Evolutionary conservation across 1,284 basidiomycete species (phyloP), one percentile per base, ranked within the genome.

Genomic region (Retiboletus fuscus): DNA sequence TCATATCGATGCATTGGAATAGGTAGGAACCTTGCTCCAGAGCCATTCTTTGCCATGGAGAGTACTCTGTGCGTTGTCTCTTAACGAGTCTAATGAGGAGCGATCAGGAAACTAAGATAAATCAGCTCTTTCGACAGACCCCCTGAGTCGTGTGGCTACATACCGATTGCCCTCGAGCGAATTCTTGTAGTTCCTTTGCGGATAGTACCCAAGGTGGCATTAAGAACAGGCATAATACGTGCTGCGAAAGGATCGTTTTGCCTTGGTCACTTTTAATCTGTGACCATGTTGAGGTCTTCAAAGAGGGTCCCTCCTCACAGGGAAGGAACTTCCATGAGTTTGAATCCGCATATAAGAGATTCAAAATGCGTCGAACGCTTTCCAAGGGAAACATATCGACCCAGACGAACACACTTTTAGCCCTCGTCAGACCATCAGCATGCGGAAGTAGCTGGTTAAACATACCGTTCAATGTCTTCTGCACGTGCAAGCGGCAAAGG

Each of bases 161-260:
- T 69, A 91, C 91, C 71, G 84, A 83, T 70, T 81, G 82, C 69
- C 86, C 87, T 44, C 78, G 78, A 22, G 84, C 78, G 76, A 93
- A 92, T 68, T 86, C 83, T 63, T 87, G 82, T 41, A 94, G 77
- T 74, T 93, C 92, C 57, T 83, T 80, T 26, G 80, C 75, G 7
- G 90, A 87, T 47, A 92, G 80, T 51, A 89, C 83, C 90, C 91
- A 93, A 2, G 92, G 91, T 8, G 92, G 88, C 78, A 92, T 89
- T 64, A 90, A 84, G 60, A 90, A 88, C 55, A 93, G 76, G 13
- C 88, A 80, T 5, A 90, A 78, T 39, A 85, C 83, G 39, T 85
- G 79, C 28, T 73, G 72, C 24, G 71, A 68, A 61, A 44, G 64
- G 20, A 62, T 70, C 16, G 62, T n/a, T 72, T 71, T 75, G 26